These are phyloP conservation scores for Eleusine indica DNA, from an alignment of 176 grass and related monocot species.

Conservation along the genomic window DNA sequence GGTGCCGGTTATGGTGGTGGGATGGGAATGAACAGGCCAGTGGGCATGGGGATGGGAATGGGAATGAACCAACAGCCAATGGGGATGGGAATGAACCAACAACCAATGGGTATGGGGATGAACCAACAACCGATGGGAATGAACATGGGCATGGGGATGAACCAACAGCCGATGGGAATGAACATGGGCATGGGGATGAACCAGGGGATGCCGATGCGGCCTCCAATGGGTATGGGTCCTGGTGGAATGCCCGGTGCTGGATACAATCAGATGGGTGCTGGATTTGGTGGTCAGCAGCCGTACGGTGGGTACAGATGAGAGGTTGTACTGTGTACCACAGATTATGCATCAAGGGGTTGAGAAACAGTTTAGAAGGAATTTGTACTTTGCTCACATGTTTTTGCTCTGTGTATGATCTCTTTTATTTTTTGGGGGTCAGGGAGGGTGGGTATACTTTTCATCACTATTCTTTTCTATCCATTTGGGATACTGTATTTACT, in stretches of 20 bases:
- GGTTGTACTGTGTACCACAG: neutral
- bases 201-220: slow-evolving; percentile 63
- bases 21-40: slow-evolving; percentile 63
- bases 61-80: slow-evolving; percentile 41
- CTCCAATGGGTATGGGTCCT: slow-evolving; percentile 62
- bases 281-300: slow-evolving; percentile 73
- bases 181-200: neutral
- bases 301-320: slow-evolving; percentile 90
- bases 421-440: slow-evolving; percentile 25
- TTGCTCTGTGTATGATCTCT: slow-evolving; percentile 46
- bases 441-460: slow-evolving; percentile 51
- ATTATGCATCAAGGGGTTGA: slow-evolving; percentile 8
- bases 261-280: slow-evolving; percentile 81
- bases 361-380: slow-evolving; percentile 43
- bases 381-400: slow-evolving; percentile 45
- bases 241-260: slow-evolving; percentile 65
- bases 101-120: slow-evolving; percentile 56
- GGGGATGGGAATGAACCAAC: slow-evolving; percentile 60
- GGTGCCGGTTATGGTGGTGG: slow-evolving; percentile 49
- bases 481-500: slow-evolving; percentile 54
- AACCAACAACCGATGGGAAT: slow-evolving; percentile 55
- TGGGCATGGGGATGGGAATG: slow-evolving; percentile 63
- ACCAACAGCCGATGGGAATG: slow-evolving; percentile 49
- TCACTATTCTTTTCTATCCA: slow-evolving; percentile 58
- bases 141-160: slow-evolving; percentile 57